Conservation (phyloP, 2,329 filamentous ascomycete genomes). For the Neocatenulostroma microsporum region DNA sequence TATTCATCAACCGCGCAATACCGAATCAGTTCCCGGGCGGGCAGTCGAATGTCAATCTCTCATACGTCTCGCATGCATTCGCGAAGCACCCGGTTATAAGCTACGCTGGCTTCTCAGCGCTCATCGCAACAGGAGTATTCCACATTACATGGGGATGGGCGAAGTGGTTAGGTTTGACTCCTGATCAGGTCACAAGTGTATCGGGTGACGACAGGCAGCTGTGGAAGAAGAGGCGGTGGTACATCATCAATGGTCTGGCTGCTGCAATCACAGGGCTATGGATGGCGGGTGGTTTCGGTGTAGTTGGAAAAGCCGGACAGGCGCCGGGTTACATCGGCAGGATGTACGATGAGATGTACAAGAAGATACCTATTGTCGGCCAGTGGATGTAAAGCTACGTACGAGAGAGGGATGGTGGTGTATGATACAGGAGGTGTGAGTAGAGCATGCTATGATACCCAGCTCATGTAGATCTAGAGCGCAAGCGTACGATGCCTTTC, state of each 20-base stretch:
- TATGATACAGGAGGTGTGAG: too few relatives aligned
- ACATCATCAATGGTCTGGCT: constrained; percentile 60
- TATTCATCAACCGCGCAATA: constrained; percentile 65
- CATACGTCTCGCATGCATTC: constrained; percentile 80
- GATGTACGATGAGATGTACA: constrained; percentile 69
- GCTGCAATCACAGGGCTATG: constrained; percentile 57
- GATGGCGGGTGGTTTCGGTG: constrained; percentile 70
- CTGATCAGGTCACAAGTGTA: constrained; percentile 43
- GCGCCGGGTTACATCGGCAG: constrained; percentile 71
- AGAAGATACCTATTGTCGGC: constrained; percentile 50
- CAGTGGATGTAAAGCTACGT: constrained; percentile 43
- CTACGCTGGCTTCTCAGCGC: constrained; percentile 59
- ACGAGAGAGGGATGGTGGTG: too few relatives aligned
- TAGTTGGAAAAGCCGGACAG: constrained; percentile 64
- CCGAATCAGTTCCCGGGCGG: constrained; percentile 74
- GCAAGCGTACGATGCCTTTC: too few relatives aligned
- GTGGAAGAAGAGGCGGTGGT: constrained; percentile 58
- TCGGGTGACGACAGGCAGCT: constrained; percentile 44
- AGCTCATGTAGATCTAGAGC: too few relatives aligned
- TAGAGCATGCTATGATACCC: too few relatives aligned
- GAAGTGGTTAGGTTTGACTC: constrained; percentile 66
- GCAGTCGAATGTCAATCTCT: constrained; percentile 74
- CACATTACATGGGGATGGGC: constrained; percentile 81
- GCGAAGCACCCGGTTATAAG: constrained; percentile 59
- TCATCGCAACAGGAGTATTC: constrained; percentile 61